These are phyloP conservation scores for Exophiala sp. DNA, from an alignment of 2,329 filamentous ascomycete species.

Conservation along the genomic window DNA sequence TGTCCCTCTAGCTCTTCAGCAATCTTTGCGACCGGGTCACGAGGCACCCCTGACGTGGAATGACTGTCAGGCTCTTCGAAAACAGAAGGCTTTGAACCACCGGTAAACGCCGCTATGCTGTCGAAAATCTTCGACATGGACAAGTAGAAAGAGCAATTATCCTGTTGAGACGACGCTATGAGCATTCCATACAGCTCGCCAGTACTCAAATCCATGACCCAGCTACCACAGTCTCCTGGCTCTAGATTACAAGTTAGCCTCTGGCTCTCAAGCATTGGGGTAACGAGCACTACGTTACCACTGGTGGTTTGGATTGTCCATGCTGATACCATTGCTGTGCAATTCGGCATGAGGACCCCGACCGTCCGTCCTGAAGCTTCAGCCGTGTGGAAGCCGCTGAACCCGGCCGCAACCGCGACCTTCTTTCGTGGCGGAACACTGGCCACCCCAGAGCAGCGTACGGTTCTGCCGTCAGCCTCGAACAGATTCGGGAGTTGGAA, in stretches of 20 bases:
- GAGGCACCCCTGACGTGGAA: no score
- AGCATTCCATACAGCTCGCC: not conserved
- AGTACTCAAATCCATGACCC: not conserved
- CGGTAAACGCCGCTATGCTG: slow-evolving; percentile 7
- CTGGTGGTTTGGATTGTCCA: not conserved
- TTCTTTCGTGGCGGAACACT: not conserved
- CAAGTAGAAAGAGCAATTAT: slow-evolving; percentile 1
- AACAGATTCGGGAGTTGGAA: not conserved
- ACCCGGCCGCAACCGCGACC: not conserved
- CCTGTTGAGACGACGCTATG: not conserved
- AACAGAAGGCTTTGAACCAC: no score
- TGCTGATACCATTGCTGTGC: not conserved
- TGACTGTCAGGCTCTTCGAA: no score
- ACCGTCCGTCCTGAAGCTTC: not conserved
- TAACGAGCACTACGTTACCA: not conserved
- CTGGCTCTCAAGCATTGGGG: not conserved
- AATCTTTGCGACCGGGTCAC: no score
- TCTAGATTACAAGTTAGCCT: not conserved
- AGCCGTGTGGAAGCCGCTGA: not conserved
- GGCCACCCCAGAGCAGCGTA: not conserved
- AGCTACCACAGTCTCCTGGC: not conserved
- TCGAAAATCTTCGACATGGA: slow-evolving; percentile 1
- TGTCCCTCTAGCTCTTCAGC: no score
- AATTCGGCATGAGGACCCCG: not conserved
- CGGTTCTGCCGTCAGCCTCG: not conserved